Evolutionary conservation across 306 rosid species (phyloP).

Genomic region (Dalbergia cultrata): DNA sequence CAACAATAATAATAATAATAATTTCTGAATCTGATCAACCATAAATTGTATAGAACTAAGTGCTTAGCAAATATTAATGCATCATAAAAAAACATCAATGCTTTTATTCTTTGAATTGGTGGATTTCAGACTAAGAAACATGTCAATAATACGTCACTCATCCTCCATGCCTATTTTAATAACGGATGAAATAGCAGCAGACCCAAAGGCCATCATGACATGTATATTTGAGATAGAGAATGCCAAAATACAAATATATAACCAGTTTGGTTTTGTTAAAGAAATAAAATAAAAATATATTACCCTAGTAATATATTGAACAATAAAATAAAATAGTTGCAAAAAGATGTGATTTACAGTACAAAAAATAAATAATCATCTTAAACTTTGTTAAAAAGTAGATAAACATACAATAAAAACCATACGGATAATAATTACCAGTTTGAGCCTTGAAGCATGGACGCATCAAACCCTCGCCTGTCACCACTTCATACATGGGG

Average conservation of each 20-base stretch:
- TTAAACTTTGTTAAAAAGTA: slow-evolving; percentile 12
- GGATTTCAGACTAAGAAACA: slow-evolving; percentile 10
- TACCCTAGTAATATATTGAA: background rate
- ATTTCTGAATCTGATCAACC: background rate
- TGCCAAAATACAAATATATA: background rate
- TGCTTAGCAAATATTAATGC: no score
- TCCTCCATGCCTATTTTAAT: slow-evolving; percentile 18
- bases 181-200: background rate
- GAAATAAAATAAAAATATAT: background rate
- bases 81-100: background rate
- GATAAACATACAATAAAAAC: slow-evolving; percentile 10
- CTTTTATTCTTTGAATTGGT: slow-evolving; percentile 27
- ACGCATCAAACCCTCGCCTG: slow-evolving; percentile 94
- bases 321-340: background rate
- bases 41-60: background rate
- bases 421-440: slow-evolving; percentile 57
- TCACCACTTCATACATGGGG: slow-evolving; percentile 98
- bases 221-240: slow-evolving; percentile 5
- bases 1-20: background rate
- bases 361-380: slow-evolving; percentile 15
- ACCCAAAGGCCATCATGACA: slow-evolving; percentile 3
- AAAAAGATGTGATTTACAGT: background rate
- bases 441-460: slow-evolving; percentile 94
- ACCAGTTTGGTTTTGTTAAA: slow-evolving; percentile 20
- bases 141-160: background rate